A percentile compares a stretch with the other conserved stretches of the same genome.
phyloP scores from a whole-genome alignment of 176 grass and related monocot genomes.

The Elaeis guineensis region DNA sequence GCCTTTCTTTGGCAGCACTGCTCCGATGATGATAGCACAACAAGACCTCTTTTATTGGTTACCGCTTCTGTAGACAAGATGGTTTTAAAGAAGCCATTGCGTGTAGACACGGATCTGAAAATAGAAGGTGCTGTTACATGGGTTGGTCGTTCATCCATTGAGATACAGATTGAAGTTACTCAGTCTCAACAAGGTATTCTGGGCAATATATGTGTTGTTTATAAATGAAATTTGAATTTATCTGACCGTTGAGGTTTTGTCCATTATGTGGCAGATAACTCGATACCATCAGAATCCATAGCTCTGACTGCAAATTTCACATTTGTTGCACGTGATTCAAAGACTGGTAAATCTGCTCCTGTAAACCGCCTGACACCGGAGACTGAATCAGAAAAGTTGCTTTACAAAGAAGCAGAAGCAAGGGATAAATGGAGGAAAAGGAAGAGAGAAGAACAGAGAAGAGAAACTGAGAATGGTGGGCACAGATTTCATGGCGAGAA shows the following conservation, averaged over 20 bases:
- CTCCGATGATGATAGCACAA: constrained; percentile 86
- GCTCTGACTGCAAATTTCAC: constrained; percentile 86
- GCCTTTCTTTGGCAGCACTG: constrained; percentile 55
- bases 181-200: constrained; percentile 53
- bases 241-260: constrained; percentile 13
- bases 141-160: constrained; percentile 90
- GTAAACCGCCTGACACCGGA: constrained; percentile 84
- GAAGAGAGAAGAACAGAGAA: constrained; percentile 74
- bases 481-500: constrained; percentile 36
- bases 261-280: constrained; percentile 34
- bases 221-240: no score
- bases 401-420: constrained; percentile 55
- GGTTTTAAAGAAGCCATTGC: constrained; percentile 67
- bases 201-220: not conserved
- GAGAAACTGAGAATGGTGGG: constrained; percentile 31
- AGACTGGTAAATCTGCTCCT: constrained; percentile 72
- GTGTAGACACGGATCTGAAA: constrained; percentile 68
- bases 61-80: constrained; percentile 97
- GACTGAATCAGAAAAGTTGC: constrained; percentile 60
- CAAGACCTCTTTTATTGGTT: constrained; percentile 80
- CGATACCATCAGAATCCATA: constrained; percentile 30
- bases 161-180: constrained; percentile 95
- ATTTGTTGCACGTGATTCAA: constrained; percentile 75
- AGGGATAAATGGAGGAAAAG: constrained; percentile 68
- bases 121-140: constrained; percentile 86